phyloP scores from a whole-genome alignment of 2,329 filamentous ascomycete species.

The Aspergillus sclerotialis region DNA sequence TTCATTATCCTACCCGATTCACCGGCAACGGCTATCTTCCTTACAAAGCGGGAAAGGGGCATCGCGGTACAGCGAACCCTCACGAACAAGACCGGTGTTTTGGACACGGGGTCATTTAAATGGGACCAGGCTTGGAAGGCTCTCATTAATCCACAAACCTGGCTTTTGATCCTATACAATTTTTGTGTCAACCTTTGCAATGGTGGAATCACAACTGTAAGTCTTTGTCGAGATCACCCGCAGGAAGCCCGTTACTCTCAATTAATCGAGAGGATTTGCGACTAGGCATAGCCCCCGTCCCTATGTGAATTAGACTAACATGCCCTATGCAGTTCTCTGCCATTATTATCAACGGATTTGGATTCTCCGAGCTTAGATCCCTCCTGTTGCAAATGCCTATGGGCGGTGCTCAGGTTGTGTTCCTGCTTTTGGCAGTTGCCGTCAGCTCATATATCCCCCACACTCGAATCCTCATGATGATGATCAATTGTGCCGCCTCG shows the following conservation, averaged over 20 bases:
- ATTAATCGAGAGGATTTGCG: too few species aligned
- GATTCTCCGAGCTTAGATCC: slow-evolving; percentile 28
- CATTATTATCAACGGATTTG: slow-evolving; percentile 32
- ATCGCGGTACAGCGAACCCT: slow-evolving; percentile 49
- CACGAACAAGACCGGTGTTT: slow-evolving; percentile 46
- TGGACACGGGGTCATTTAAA: slow-evolving; percentile 42
- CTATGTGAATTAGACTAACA: too few species aligned
- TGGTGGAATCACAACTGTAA: slow-evolving; percentile 25
- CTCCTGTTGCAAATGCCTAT: slow-evolving; percentile 33
- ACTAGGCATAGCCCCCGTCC: too few species aligned
- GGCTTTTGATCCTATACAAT: slow-evolving; percentile 25
- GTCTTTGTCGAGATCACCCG: too few species aligned
- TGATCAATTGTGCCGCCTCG: slow-evolving; percentile 20
- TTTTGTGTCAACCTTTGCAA: slow-evolving; percentile 28
- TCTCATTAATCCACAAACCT: slow-evolving; percentile 24
- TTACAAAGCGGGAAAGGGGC: slow-evolving; percentile 33
- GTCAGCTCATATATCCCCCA: slow-evolving; percentile 20
- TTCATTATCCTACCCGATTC: slow-evolving; percentile 16
- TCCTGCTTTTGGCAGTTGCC: slow-evolving; percentile 21
- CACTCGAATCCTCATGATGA: slow-evolving; percentile 27
- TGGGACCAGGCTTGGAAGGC: slow-evolving; percentile 34
- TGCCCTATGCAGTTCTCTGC: slow-evolving; percentile 21
- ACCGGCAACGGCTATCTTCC: slow-evolving; percentile 35
- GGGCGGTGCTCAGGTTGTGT: slow-evolving; percentile 26
- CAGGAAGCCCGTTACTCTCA: too few species aligned